Percentiles rank a stretch among this genome's conserved stretches.
These are phyloP conservation scores for Verticillium albo-atrum DNA, from an alignment of 2,329 filamentous ascomycete species.

Conservation along the genomic window DNA sequence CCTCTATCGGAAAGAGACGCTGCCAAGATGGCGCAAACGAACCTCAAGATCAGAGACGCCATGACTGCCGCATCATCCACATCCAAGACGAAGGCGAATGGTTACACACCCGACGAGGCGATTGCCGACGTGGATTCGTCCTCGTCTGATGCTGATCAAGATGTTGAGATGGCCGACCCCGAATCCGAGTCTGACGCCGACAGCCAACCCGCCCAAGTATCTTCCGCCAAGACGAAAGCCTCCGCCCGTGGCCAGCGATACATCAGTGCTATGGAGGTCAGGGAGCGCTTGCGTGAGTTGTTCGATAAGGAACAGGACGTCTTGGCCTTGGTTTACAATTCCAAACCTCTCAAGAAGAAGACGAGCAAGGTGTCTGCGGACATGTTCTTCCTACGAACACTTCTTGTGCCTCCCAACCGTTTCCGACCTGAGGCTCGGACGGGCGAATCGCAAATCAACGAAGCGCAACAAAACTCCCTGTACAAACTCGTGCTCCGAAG, in stretches of 20 bases:
- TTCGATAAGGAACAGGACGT: constrained; percentile 88
- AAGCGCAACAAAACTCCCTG: constrained; percentile 81
- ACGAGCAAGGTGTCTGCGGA: constrained; percentile 62
- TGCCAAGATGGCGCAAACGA: constrained; percentile 67
- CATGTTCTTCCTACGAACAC: constrained; percentile 88
- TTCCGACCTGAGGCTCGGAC: constrained; percentile 84
- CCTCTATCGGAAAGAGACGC: constrained; percentile 70
- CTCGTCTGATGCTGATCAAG: constrained; percentile 39
- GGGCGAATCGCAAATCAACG: constrained; percentile 75
- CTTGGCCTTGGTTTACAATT: constrained; percentile 78
- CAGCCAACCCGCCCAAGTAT: constrained; percentile 40
- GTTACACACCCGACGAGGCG: constrained; percentile 59
- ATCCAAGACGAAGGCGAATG: constrained; percentile 23
- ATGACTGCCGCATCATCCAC: constrained; percentile 35
- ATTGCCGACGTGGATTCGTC: constrained; percentile 61
- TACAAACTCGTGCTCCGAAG: constrained; percentile 81
- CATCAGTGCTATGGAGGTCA: constrained; percentile 78
- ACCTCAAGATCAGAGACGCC: constrained; percentile 65
- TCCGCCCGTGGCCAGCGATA: constrained; percentile 58
- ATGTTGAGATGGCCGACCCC: constrained; percentile 35
- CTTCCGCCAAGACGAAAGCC: not conserved
- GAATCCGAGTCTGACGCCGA: constrained; percentile 21
- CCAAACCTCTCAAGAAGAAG: constrained; percentile 58
- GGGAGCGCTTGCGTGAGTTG: constrained; percentile 69
- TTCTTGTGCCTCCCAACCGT: constrained; percentile 88